Evolutionary conservation across 2,329 filamentous ascomycete species (phyloP).

Genomic region (Penicillium sp.): DNA sequence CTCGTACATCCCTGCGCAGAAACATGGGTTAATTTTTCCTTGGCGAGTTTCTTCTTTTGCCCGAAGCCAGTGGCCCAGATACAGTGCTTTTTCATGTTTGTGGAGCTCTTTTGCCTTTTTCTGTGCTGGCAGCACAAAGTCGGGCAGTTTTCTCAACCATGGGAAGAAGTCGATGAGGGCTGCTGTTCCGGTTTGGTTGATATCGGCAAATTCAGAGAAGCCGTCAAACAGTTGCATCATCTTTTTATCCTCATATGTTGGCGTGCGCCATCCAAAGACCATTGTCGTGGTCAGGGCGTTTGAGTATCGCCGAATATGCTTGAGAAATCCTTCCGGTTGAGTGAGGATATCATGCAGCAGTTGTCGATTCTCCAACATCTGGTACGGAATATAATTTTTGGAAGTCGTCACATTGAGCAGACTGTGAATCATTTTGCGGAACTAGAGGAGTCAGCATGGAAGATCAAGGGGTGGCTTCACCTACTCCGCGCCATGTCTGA

Average conservation of each 20-base stretch:
- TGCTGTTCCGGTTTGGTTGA: slow-evolving; percentile 46
- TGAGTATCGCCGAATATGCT: slow-evolving; percentile 40
- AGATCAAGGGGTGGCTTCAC: background rate
- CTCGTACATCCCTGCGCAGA: slow-evolving; percentile 28
- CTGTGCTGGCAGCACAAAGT: slow-evolving; percentile 39
- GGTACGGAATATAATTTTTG: slow-evolving; percentile 56
- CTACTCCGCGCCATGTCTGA: slow-evolving; percentile 27
- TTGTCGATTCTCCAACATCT: slow-evolving; percentile 58
- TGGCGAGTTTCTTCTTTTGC: slow-evolving; percentile 38
- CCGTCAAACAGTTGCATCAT: slow-evolving; percentile 48
- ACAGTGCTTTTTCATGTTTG: slow-evolving; percentile 45
- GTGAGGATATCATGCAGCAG: slow-evolving; percentile 53
- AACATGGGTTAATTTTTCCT: slow-evolving; percentile 33
- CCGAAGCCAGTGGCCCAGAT: slow-evolving; percentile 45
- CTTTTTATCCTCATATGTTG: slow-evolving; percentile 44
- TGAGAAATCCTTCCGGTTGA: slow-evolving; percentile 32
- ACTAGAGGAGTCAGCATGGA: slow-evolving; percentile 13
- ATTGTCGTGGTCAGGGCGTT: slow-evolving; percentile 54
- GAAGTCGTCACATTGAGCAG: slow-evolving; percentile 52
- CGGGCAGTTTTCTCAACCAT: slow-evolving; percentile 48
- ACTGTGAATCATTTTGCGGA: slow-evolving; percentile 44
- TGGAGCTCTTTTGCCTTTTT: slow-evolving; percentile 48
- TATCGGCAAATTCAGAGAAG: slow-evolving; percentile 46
- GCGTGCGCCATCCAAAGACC: slow-evolving; percentile 51
- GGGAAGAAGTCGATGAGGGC: slow-evolving; percentile 53